These are phyloP conservation scores for Gaeumannomyces sp. DNA, from an alignment of 2,329 filamentous ascomycete species.

Conservation along the genomic window DNA sequence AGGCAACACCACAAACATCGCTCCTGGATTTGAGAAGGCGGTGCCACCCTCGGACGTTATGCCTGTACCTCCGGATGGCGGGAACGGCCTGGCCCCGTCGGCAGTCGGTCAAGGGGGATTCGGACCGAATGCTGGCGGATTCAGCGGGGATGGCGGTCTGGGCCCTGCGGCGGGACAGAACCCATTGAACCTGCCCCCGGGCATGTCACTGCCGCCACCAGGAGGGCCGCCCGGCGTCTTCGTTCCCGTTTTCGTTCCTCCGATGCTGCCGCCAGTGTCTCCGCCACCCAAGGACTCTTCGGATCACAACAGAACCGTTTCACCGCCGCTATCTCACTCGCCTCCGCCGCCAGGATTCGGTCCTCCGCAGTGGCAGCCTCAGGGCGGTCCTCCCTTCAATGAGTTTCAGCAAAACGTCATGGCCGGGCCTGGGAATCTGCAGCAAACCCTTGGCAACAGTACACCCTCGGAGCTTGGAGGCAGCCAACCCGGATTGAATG, in stretches of 20 bases:
- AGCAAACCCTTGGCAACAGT: not conserved
- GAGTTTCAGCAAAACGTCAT: conserved; percentile 2
- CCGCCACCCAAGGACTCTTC: not conserved
- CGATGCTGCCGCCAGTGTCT: not conserved
- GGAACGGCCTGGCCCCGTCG: not conserved
- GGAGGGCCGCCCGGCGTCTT: not conserved
- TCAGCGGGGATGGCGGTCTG: not conserved
- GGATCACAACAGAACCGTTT: not conserved
- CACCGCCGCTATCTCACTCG: not conserved
- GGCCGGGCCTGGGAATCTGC: not conserved
- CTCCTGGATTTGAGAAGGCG: conserved; percentile 4
- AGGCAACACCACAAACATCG: conserved; percentile 1
- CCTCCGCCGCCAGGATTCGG: not conserved
- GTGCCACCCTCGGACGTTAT: not conserved
- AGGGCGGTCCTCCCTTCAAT: not conserved
- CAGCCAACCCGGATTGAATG: not conserved
- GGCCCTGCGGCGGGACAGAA: not conserved
- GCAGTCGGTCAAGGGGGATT: not conserved
- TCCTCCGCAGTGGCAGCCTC: not conserved
- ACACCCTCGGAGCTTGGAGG: conserved; percentile 2
- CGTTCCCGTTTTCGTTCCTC: conserved; percentile 4
- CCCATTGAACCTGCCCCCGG: not conserved
- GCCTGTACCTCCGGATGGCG: not conserved
- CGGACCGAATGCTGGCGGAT: not conserved
- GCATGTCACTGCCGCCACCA: not conserved